Evolutionary conservation across 257 asterid species (phyloP), one percentile per base, ranked within the genome.

Genomic region (Capsicum rhomboideum): DNA sequence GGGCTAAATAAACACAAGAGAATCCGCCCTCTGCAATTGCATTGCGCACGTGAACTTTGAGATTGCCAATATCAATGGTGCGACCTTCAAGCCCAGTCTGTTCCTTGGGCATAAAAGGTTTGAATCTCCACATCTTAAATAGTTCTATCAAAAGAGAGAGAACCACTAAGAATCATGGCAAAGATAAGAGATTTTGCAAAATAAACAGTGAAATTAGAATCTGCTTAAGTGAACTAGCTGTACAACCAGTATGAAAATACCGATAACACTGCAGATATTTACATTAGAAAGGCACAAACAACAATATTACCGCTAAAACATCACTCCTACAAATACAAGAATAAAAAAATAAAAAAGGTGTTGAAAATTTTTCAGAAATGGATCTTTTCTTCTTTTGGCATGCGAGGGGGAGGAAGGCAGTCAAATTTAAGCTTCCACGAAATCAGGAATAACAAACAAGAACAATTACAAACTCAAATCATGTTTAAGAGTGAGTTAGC

Each of bases 51-150:
- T 93, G 97, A 86, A 97, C 90, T 90, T 97, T 97, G 89, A 92
- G 88, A 88, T 83, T 92, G 75, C 97, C 95, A 28, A 97, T 90
- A 89, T 97, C 99, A 78, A 97, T 88, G 83, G 88, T 83, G 31
- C 98, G 99, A 54, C 98, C 98, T 88, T 97, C 99, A 84, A 97
- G 97, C 86, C 99, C 99, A 79, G 90, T 88, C 85, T 91, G 98
- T 81, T 97, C 99, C 90, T 97, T 95, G 42, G 93, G 95, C 82
- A 82, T 79, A 85, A 97, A 97, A 75, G 93, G 96, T 83, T 95
- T 97, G 91, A 97, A 95, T 86, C 89, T 93, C 98, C 99, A 97
- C 99, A 97, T 97, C 87, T 82, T 85, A 77, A 77, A 50, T 18
- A 50, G 49, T 50, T 26, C 26, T 77, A 8, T 77, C 26, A 77